These are phyloP conservation scores for Bondarzewia mesenterica DNA, from an alignment of 1,284 basidiomycete genomes.

Conservation along the genomic window DNA sequence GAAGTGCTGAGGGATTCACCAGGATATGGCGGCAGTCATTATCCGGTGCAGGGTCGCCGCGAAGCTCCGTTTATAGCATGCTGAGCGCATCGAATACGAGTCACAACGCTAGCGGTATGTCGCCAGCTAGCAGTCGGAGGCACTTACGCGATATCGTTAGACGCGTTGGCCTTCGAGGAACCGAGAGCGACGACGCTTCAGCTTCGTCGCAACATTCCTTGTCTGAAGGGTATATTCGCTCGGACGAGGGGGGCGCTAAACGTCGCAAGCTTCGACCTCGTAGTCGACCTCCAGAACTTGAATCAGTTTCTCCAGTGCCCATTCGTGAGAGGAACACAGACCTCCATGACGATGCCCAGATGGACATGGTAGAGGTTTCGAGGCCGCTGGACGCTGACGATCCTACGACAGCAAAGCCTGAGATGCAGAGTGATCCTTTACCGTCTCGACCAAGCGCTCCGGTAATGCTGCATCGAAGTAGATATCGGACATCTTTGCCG, in stretches of 20 bases:
- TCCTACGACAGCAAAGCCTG: neutral
- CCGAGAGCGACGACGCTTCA: constrained; percentile 38
- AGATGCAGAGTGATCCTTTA: neutral
- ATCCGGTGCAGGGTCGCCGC: constrained; percentile 23
- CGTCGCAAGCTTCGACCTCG: constrained; percentile 9
- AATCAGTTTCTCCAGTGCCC: constrained; percentile 4
- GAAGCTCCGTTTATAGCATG: constrained; percentile 24
- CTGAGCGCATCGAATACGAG: constrained; percentile 28
- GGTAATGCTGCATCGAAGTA: constrained; percentile 11
- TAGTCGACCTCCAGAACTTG: constrained; percentile 10
- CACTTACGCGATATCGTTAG: constrained; percentile 31
- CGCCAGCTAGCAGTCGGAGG: constrained; percentile 34
- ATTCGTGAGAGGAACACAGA: neutral
- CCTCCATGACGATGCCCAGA: neutral
- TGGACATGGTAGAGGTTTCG: neutral
- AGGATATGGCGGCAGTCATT: constrained; percentile 26
- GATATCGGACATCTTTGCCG: constrained; percentile 20
- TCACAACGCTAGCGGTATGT: constrained; percentile 21
- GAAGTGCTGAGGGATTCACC: constrained; percentile 36
- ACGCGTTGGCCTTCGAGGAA: constrained; percentile 26
- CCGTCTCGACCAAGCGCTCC: neutral
- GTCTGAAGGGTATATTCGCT: constrained; percentile 34
- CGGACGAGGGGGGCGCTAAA: constrained; percentile 20
- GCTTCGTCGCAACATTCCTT: constrained; percentile 37
- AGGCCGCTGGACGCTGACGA: neutral